phyloP scores from a whole-genome alignment of 2,329 filamentous ascomycete species.

The Mariannaea elegans region DNA sequence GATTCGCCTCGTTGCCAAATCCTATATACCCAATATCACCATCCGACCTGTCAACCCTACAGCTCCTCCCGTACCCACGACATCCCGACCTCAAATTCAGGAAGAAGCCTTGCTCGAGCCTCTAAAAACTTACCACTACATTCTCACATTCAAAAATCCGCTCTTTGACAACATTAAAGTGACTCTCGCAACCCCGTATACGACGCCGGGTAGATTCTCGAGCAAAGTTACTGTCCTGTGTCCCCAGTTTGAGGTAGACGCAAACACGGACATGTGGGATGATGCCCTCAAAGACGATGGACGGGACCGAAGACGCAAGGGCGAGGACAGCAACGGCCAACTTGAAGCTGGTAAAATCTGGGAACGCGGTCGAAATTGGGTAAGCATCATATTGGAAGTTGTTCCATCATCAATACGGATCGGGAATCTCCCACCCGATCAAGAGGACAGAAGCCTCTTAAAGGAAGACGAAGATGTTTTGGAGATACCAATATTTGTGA shows the following conservation, averaged over 20 bases:
- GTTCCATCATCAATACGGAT: conserved; percentile 68
- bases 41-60: conserved; percentile 69
- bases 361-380: conserved; percentile 94
- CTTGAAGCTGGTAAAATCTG: conserved; percentile 95
- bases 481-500: conserved; percentile 94
- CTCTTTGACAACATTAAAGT: conserved; percentile 92
- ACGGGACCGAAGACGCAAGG: conserved; percentile 49
- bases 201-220: conserved; percentile 78
- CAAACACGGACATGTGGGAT: conserved; percentile 88
- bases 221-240: conserved; percentile 91
- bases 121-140: conserved; percentile 75
- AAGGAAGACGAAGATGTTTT: conserved; percentile 71
- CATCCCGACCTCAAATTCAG: conserved; percentile 42
- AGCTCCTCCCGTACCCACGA: conserved; percentile 46
- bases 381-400: conserved; percentile 91
- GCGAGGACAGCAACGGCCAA: conserved; percentile 55
- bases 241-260: conserved; percentile 91
- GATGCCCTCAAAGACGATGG: conserved; percentile 77
- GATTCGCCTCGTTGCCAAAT: conserved; percentile 87
- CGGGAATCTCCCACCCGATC: conserved; percentile 47
- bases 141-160: conserved; percentile 92
- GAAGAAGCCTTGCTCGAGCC: conserved; percentile 58
- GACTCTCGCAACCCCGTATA: conserved; percentile 83
- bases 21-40: conserved; percentile 85
- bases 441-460: conserved; percentile 56